These are phyloP conservation scores for Hondaea fermentalgiana DNA, from an alignment of 108 stramenopile genomes.

Conservation along the genomic window DNA sequence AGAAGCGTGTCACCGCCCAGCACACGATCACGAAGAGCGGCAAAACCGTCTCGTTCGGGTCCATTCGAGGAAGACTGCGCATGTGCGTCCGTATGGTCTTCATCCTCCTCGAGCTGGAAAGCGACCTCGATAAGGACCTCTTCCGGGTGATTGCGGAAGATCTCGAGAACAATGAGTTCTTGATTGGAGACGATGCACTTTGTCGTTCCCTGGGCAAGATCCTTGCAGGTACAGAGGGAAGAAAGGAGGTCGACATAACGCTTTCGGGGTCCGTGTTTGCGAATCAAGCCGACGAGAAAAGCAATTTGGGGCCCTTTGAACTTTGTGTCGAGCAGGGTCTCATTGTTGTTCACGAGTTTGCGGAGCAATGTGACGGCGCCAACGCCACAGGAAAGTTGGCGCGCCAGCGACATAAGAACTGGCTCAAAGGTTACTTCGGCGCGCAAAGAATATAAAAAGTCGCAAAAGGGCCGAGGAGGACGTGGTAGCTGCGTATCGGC, in stretches of 20 bases:
- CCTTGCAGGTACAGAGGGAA: neutral
- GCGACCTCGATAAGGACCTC: neutral
- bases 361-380: neutral
- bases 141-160: neutral
- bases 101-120: neutral
- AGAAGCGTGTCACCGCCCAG: neutral
- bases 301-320: neutral
- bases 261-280: neutral
- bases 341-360: neutral
- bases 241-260: neutral
- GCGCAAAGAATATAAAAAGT: neutral
- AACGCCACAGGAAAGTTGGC: constrained; percentile 1
- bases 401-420: neutral
- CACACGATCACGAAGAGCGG: neutral
- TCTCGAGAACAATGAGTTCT: neutral
- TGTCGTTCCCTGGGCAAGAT: neutral
- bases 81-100: neutral
- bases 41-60: neutral
- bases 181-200: constrained; percentile 5
- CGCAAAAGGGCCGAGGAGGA: neutral
- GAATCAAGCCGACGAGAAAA: neutral
- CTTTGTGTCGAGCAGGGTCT: neutral
- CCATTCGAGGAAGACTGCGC: neutral
- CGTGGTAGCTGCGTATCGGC: neutral
- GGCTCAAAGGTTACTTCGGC: neutral